Base-by-base conservation (phyloP, 177 flowering plant species). In the Vitis hybrid region DNA sequence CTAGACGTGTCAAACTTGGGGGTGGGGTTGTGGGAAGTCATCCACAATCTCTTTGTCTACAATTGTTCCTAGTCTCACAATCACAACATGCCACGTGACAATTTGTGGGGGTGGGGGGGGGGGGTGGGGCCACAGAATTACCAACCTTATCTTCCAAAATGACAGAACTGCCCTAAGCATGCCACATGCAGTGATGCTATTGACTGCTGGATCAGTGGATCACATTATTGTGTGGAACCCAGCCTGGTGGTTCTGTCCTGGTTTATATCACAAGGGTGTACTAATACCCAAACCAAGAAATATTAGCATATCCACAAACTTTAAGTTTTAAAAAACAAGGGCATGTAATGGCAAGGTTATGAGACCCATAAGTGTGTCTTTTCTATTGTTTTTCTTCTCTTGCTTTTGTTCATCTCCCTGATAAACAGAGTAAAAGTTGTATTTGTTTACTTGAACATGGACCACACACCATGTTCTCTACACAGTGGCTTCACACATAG, bases 381-480 rank as follows among this genome's bases (percentile, higher is more conserved):
- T 66, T 54, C 48, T 15, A 30, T 53, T 66, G 59, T 71, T 20
- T 71, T 68, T 68, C 18, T 71, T 65, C 58, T 53, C 32, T 35
- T 58, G 1, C 64, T 48, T 57, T 68, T 60, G 11, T 21, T 24
- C 14, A 32, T 10, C 24, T 35, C 30, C 57, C 57, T 51, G 17
- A 53, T 21, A 15, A 48, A 21, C 46, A 24, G 59, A 15, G 50
- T 21, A 41, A 10, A 55, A 18, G 69, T 55, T 21, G 48, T 13
- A 58, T 56, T 64, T 67, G 15, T 72, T 58, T 53, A 65, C 48
- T 41, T 21, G 2, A 66, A 9, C 67, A 67, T 24, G 76, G 76
- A 67, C 71, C 76, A 68, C 72, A 58, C 20, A 10, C 21, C 65
- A 68, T 64, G 70, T 74, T 65, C 49, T 62, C 13, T 69, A 21